Evolutionary conservation across 225 moss, liverwort and hornwort genomes (phyloP), one percentile per base, ranked within the genome.

Genomic region (Pleurozium schreberi): DNA sequence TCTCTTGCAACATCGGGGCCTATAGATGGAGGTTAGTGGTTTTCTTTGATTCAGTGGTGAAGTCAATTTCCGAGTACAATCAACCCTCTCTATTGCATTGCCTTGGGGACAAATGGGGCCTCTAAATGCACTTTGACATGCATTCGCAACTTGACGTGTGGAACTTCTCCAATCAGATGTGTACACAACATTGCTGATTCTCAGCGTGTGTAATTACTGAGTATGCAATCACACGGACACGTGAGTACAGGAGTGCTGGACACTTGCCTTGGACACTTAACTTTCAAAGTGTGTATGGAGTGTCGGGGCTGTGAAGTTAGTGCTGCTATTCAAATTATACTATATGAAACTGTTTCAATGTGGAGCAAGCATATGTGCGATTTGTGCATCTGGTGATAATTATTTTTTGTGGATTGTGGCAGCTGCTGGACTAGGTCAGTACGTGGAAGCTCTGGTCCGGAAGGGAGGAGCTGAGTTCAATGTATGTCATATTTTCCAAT

Each of bases 381-480:
- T 26, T 65, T 84, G 19, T 73, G 69, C 27, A 33, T 74, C 60
- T n/a, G 69, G 30, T 53, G 73, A 75, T 80, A 80, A 80, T 81
- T 61, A 21, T 14, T 62, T 62, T 40, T 55, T 87, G 73, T 87
- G 89, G 68, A 19, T 90, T 88, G 77, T 91, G 87, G 75, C 90
- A 94, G 94, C 93, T 79, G 88, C 94, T 47, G 94, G 94, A 87
- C 68, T 94, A 43, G 94, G 93, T 61, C 86, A 91, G 81, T 93
- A 92, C 62, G 94, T 92, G 88, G 94, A 94, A 85, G 90, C 93
- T 34, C 74, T 94, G 55, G 93, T 93, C 2, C 90, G 89, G 43
- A 94, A 94, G 87, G 94, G 94, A 77, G 94, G 94, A 74, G 92
- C 93, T 69, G 94, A 93, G 57, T 94, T 94, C 85, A 93, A 88